Base-by-base conservation (phyloP, 306 rosid genomes). In the Corylus avellana region DNA sequence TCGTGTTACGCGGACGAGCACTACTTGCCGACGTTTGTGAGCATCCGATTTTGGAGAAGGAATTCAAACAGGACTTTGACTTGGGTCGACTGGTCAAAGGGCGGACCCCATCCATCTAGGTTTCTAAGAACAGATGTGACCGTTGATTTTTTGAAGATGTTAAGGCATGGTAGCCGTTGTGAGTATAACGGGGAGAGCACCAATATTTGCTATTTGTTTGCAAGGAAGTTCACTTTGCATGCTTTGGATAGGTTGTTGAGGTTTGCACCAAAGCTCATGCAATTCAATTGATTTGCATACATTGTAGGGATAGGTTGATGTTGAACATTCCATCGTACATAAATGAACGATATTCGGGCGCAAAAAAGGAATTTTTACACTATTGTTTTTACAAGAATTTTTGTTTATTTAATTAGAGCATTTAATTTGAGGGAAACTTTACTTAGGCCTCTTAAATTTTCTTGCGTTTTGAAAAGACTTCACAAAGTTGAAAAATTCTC, bases 11-110 rank as follows among this genome's bases (percentile, higher is more conserved):
- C 89, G 1, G 98, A 95, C 27, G 98, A 95, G 27, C 98, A 95
- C 48, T 95, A 92, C 82, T 62, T 95, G 73, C 98, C 98, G 11
- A 92, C 98, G 1, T 8, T 82, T 32, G 85, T 89, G 6, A 87
- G 83, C 49, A 89, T 89, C 75, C 70, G 66, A 4, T 89, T 87
- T 75, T 74, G 89, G 88, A 55, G 57, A 74, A 78, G 0, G 3
- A 91, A 90, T 58, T 84, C 98, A 0, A 95, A 95, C 48, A 86
- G 98, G 75, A 92, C 92, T 3, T 75, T 95, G 89, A 92, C 97
- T 51, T 93, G 94, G 96, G 96, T 91, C 78, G 98, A 95, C 72
- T 95, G 98, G 98, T 58, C 97, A 3, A 85, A 50, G 74, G 94
- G 97, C 22, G 97, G 97, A 25, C 75, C 98, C 8, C 98, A 95